These are phyloP conservation scores for Fusarium praegraminearum DNA, from an alignment of 2,329 filamentous ascomycete species.

Conservation along the genomic window DNA sequence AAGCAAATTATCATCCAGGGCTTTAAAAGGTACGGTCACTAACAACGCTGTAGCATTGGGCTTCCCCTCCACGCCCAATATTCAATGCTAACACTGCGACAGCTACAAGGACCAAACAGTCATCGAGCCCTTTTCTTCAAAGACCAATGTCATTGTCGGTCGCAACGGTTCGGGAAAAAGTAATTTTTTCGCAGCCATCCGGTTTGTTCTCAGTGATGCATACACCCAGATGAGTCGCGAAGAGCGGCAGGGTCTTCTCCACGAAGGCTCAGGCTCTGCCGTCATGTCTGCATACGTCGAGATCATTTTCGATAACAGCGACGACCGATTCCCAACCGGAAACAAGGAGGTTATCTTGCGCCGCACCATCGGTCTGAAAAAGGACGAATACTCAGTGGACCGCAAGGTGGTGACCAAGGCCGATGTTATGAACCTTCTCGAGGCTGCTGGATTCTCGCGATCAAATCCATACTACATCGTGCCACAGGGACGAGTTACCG, in stretches of 20 bases:
- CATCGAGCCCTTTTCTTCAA: constrained; percentile 97
- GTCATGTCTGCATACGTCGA: constrained; percentile 99
- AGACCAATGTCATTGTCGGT: constrained; percentile 98
- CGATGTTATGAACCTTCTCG: constrained; percentile 94
- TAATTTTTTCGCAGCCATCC: constrained; percentile 99
- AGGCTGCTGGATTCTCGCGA: constrained; percentile 95
- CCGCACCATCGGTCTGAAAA: constrained; percentile 95
- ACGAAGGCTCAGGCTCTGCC: constrained; percentile 96
- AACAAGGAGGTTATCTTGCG: constrained; percentile 91
- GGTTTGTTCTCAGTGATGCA: constrained; percentile 97
- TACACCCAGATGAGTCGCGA: constrained; percentile 97
- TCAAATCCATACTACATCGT: constrained; percentile 99
- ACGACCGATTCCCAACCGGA: constrained; percentile 93
- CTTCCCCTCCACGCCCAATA: constrained; percentile 8
- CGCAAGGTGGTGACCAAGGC: constrained; percentile 95
- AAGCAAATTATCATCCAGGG: constrained; percentile 99
- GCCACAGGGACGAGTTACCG: constrained; percentile 94
- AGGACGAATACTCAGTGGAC: constrained; percentile 98
- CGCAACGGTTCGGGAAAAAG: constrained; percentile 99
- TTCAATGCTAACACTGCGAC: constrained; percentile 41
- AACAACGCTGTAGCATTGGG: background rate
- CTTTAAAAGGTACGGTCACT: constrained; percentile 86
- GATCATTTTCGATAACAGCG: constrained; percentile 97
- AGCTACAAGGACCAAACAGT: constrained; percentile 99
- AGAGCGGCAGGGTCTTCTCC: constrained; percentile 94